Conservation (phyloP, 257 asterid genomes). For the Penstemon davidsonii region DNA sequence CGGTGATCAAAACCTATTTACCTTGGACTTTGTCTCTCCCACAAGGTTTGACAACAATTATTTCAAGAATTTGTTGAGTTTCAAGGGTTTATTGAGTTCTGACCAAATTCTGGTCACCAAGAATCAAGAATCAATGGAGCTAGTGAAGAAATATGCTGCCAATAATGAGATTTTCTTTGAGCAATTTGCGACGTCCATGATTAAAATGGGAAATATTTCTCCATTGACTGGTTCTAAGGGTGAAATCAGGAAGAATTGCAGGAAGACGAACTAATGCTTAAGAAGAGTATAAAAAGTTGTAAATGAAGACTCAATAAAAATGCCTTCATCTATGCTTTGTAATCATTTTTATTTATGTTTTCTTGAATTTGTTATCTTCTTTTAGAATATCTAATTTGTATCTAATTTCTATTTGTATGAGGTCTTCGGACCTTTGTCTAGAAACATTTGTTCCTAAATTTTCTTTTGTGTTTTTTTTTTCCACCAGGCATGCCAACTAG, state of each 20-base stretch:
- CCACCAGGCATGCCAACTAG: too few species aligned
- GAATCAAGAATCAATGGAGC: slow-evolving; percentile 50
- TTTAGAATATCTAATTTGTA: slow-evolving; percentile 3
- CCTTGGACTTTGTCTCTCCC: slow-evolving; percentile 64
- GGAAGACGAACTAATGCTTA: slow-evolving; percentile 52
- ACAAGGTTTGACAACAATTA: slow-evolving; percentile 72
- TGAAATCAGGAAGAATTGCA: slow-evolving; percentile 72
- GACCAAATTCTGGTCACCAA: slow-evolving; percentile 77
- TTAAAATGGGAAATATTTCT: slow-evolving; percentile 81
- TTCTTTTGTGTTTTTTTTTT: background rate
- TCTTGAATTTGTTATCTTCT: background rate
- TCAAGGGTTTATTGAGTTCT: slow-evolving; percentile 71
- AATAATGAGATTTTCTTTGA: slow-evolving; percentile 62
- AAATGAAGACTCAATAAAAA: background rate
- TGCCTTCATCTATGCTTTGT: background rate
- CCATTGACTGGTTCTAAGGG: slow-evolving; percentile 80
- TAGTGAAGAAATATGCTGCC: slow-evolving; percentile 70
- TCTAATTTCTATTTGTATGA: background rate
- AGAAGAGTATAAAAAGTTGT: background rate
- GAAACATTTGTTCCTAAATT: background rate
- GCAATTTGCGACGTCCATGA: slow-evolving; percentile 78
- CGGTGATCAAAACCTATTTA: slow-evolving; percentile 74
- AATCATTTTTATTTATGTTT: background rate
- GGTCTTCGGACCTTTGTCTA: background rate
- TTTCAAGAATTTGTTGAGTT: slow-evolving; percentile 68